Conservation (phyloP, 768 basidiomycete genomes). For the Kwoniella shandongensis region DNA sequence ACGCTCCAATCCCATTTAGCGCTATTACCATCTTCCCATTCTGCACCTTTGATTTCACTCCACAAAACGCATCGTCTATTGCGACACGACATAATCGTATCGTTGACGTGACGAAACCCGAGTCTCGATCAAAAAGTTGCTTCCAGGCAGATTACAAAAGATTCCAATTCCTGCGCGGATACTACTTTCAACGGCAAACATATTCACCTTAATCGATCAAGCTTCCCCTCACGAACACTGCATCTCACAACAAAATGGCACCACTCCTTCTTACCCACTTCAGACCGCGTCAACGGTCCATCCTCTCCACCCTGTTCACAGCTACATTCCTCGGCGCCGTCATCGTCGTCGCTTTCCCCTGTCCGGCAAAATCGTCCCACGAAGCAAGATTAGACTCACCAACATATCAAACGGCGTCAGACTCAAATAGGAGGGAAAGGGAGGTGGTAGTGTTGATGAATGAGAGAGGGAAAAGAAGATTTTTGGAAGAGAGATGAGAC, state of each 20-base stretch:
- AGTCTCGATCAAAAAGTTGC: too few species aligned
- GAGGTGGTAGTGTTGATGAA: slow-evolving; percentile 53
- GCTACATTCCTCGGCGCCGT: slow-evolving; percentile 53
- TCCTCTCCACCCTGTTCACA: slow-evolving; percentile 52
- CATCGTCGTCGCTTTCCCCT: slow-evolving; percentile 52
- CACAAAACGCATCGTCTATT: not conserved
- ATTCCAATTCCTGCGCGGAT: too few species aligned
- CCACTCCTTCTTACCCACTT: slow-evolving; percentile 51
- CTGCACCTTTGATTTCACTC: not conserved
- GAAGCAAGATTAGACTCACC: slow-evolving; percentile 20
- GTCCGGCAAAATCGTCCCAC: slow-evolving; percentile 40
- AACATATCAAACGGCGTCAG: slow-evolving; percentile 8
- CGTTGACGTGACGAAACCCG: too few species aligned
- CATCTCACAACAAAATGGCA: slow-evolving; percentile 44
- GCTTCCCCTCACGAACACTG: too few species aligned
- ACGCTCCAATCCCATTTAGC: too few species aligned
- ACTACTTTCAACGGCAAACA: too few species aligned
- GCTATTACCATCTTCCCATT: slow-evolving; percentile 1
- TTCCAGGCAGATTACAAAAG: too few species aligned
- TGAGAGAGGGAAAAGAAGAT: slow-evolving; percentile 43
- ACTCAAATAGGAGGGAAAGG: slow-evolving; percentile 3
- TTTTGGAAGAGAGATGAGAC: slow-evolving; percentile 38
- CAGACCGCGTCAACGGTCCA: slow-evolving; percentile 47
- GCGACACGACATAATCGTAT: not conserved
- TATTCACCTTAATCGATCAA: too few species aligned